phyloP scores from a whole-genome alignment of 2,329 filamentous ascomycete species.

The Davidsoniella neocaledoniae region DNA sequence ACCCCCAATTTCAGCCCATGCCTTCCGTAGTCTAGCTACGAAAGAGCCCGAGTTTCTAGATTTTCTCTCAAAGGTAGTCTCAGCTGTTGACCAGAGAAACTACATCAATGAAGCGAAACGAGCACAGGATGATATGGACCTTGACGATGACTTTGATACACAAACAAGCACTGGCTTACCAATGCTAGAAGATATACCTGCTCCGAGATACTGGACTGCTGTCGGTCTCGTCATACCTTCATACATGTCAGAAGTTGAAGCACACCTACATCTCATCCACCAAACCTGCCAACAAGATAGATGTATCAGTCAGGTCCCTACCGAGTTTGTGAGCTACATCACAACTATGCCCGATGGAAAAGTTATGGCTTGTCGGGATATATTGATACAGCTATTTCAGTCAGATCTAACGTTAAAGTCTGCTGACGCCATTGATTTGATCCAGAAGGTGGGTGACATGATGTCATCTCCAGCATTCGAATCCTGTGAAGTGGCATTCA shows the following conservation, averaged over 20 bases:
- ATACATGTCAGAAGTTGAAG: constrained; percentile 4
- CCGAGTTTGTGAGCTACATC: constrained; percentile 27
- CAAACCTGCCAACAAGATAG: not conserved
- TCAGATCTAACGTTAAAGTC: constrained; percentile 35
- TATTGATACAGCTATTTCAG: constrained; percentile 35
- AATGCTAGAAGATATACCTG: not conserved
- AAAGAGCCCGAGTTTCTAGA: constrained; percentile 26
- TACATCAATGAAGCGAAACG: constrained; percentile 20
- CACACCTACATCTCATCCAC: constrained; percentile 2
- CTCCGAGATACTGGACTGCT: constrained; percentile 1
- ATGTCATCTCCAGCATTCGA: constrained; percentile 44
- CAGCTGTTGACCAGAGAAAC: constrained; percentile 19
- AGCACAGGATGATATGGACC: constrained; percentile 42
- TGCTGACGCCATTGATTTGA: constrained; percentile 29
- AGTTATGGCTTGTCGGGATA: constrained; percentile 31
- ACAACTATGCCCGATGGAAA: constrained; percentile 34
- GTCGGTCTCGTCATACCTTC: constrained; percentile 1
- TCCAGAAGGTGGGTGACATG: constrained; percentile 34
- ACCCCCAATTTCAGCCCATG: constrained; percentile 25
- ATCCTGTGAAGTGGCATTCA: constrained; percentile 57
- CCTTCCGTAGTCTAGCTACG: constrained; percentile 23
- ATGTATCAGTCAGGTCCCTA: not conserved
- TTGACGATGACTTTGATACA: constrained; percentile 49
- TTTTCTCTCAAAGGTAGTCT: constrained; percentile 26
- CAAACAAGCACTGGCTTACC: constrained; percentile 33